Percentiles rank a stretch among this genome's conserved stretches.
Evolutionary conservation across 176 grass and related monocot species (phyloP).

Genomic region (Eleusine indica): DNA sequence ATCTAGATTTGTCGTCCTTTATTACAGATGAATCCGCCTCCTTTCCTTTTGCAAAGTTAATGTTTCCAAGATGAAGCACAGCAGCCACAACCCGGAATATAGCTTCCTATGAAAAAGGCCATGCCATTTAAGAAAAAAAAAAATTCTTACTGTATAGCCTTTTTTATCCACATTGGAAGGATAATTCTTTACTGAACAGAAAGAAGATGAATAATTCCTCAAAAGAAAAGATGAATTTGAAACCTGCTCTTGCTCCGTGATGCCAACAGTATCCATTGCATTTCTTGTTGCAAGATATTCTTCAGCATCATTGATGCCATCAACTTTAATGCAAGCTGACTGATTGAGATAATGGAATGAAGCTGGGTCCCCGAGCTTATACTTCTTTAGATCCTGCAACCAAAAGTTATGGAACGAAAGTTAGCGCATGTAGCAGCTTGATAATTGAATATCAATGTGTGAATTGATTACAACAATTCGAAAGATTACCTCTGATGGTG

Average conservation of each 20-base stretch:
- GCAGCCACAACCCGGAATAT: slow-evolving; percentile 96
- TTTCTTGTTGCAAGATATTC: slow-evolving; percentile 93
- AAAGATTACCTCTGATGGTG: slow-evolving; percentile 68
- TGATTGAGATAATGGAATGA: slow-evolving; percentile 94
- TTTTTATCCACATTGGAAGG: slow-evolving; percentile 20
- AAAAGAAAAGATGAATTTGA: slow-evolving; percentile 23
- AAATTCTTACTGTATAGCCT: background rate
- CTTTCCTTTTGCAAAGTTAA: slow-evolving; percentile 83
- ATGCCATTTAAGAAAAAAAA: slow-evolving; percentile 40
- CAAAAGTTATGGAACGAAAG: slow-evolving; percentile 36
- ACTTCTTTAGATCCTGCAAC: slow-evolving; percentile 76
- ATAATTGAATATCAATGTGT: background rate
- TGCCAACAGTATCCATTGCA: slow-evolving; percentile 96
- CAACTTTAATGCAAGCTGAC: slow-evolving; percentile 83
- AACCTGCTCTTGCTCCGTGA: slow-evolving; percentile 88
- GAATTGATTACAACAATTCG: slow-evolving; percentile 22
- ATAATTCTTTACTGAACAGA: slow-evolving; percentile 37
- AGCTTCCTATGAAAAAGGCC: slow-evolving; percentile 64
- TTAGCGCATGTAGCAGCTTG: slow-evolving; percentile 34
- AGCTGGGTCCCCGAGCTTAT: slow-evolving; percentile 67
- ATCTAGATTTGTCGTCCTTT: slow-evolving; percentile 94
- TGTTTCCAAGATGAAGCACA: slow-evolving; percentile 99
- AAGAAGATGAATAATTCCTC: slow-evolving; percentile 18
- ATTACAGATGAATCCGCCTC: slow-evolving; percentile 90
- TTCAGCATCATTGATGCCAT: slow-evolving; percentile 78